Evolutionary conservation across 768 basidiomycete genomes (phyloP).

Genomic region (Suillus lakei): DNA sequence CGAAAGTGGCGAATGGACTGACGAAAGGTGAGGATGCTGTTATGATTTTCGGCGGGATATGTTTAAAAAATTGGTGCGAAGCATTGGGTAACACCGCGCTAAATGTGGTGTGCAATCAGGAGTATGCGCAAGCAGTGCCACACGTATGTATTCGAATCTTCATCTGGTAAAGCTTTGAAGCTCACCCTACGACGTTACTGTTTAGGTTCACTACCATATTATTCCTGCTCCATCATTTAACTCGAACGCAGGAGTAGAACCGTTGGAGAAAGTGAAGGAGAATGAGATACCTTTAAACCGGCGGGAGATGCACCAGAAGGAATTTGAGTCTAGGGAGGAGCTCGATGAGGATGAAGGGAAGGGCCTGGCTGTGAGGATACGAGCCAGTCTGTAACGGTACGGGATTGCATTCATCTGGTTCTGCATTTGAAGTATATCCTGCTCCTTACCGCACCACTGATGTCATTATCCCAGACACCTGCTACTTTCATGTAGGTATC

Average conservation of each 20-base stretch:
- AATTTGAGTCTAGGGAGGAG: constrained; percentile 60
- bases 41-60: neutral
- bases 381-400: constrained; percentile 42
- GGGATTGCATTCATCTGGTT: neutral
- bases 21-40: constrained; percentile 53
- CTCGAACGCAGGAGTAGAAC: constrained; percentile 12
- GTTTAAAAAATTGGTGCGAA: neutral
- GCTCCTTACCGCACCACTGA: neutral
- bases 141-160: constrained; percentile 51
- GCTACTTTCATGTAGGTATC: neutral
- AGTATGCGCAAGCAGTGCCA: constrained; percentile 81
- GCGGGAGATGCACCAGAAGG: constrained; percentile 62
- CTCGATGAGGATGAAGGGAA: constrained; percentile 64
- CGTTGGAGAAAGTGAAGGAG: constrained; percentile 5
- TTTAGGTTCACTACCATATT: constrained; percentile 76
- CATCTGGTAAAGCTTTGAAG: neutral
- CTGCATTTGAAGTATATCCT: neutral
- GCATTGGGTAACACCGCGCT: constrained; percentile 62
- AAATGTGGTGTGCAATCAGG: constrained; percentile 82
- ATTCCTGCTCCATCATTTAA: constrained; percentile 67
- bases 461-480: neutral
- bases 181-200: constrained; percentile 4
- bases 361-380: constrained; percentile 49
- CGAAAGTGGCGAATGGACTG: constrained; percentile 65
- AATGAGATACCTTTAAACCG: constrained; percentile 38